phyloP scores from a whole-genome alignment of 192 early-diverging fungal species.

The Linnemannia exigua region DNA sequence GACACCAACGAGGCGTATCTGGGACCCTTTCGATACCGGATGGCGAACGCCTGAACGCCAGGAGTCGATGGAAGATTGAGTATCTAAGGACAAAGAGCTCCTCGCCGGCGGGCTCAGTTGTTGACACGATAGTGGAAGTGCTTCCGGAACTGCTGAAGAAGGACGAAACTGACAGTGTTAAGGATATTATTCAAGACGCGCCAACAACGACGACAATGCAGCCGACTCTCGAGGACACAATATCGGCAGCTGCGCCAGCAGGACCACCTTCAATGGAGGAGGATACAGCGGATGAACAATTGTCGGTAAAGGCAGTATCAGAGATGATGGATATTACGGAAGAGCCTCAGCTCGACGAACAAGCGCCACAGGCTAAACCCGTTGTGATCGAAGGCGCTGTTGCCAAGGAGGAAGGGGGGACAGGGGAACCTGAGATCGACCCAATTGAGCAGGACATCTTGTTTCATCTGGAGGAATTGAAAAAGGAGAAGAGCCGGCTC shows the following conservation, averaged over 20 bases:
- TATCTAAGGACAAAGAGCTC: constrained; percentile 34
- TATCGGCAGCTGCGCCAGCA: background rate
- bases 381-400: background rate
- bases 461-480: constrained; percentile 32
- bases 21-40: background rate
- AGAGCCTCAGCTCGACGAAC: background rate
- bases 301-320: background rate
- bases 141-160: background rate
- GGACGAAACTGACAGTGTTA: no score
- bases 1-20: background rate
- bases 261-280: background rate
- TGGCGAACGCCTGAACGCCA: constrained; percentile 28
- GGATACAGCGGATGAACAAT: background rate
- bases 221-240: background rate
- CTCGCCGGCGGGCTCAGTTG: constrained; percentile 31
- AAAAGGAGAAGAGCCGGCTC: constrained; percentile 46
- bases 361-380: no score
- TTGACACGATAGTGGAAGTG: background rate
- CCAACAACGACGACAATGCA: background rate
- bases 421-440: background rate
- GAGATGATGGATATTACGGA: background rate
- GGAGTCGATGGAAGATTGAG: constrained; percentile 50
- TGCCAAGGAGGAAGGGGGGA: background rate
- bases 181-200: no score
- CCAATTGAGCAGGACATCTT: constrained; percentile 32